Evolutionary conservation across 169 alveolate genomes (phyloP).

Genomic region (Plasmodium reichenowi): DNA sequence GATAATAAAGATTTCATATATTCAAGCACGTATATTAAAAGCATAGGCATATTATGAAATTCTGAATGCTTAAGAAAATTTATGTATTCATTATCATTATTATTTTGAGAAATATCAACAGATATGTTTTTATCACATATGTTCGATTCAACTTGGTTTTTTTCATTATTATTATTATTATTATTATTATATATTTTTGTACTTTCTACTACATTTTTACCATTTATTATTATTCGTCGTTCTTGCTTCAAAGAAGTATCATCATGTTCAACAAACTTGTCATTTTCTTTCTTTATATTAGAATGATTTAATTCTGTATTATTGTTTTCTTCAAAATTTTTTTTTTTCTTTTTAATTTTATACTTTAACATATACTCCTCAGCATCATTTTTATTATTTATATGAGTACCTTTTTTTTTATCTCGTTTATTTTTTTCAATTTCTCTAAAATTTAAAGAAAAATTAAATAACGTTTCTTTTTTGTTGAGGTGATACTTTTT

Average conservation of each 20-base stretch:
- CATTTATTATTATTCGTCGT: too few species aligned
- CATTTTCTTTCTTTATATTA: not conserved
- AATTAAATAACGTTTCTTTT: conserved; percentile 61
- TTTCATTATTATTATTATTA: too few species aligned
- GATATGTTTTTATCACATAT: not conserved
- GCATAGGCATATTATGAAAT: conserved; percentile 24
- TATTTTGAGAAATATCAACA: not conserved
- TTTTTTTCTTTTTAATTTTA: conserved; percentile 24
- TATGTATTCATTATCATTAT: conserved; percentile 10
- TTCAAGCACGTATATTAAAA: conserved; percentile 56
- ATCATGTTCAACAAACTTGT: not conserved
- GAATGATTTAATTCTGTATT: not conserved
- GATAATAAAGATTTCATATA: conserved; percentile 60
- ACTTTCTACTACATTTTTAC: too few species aligned
- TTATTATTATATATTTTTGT: too few species aligned
- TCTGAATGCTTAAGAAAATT: conserved; percentile 20
- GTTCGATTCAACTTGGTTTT: too few species aligned
- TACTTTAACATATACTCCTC: conserved; percentile 54
- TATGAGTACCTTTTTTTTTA: not conserved
- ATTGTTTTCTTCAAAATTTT: not conserved
- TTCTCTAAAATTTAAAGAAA: conserved; percentile 50
- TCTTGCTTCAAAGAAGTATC: too few species aligned
- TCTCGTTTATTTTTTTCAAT: conserved; percentile 20
- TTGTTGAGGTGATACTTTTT: conserved; percentile 36
- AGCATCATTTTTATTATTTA: not conserved